Base-by-base conservation (phyloP, 2,329 filamentous ascomycete genomes). In the Exophiala sideris region DNA sequence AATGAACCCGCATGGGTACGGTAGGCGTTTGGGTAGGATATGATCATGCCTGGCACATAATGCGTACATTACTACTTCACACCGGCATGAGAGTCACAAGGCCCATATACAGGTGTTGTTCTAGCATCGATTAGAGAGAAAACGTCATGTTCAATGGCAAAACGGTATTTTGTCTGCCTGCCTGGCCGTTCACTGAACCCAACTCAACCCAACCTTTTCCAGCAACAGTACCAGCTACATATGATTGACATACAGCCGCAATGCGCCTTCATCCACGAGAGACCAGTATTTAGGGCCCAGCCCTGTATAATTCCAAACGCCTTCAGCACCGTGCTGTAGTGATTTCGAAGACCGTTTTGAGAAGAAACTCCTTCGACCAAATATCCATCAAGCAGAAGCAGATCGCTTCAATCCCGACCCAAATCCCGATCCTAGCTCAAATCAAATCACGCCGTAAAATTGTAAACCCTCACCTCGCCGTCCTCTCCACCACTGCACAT, bases 401-500 rank as follows among this genome's bases (percentile, higher is more conserved):
- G n/a, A n/a, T n/a, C n/a, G n/a, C n/a, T 18, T 18, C 16, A 18
- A 18, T 18, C 3, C 16, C 16, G 16, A 39, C 5, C 12, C 6
- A n/a, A 18, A 42, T 18, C 10, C 14, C 21, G 3, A 24, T 24
- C n/a, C n/a, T n/a, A n/a, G n/a, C n/a, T n/a, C n/a, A 6, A 24
- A 29, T 29, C 24, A 29, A 34, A 46, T 61, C 50, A 60, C 49
- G 67, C 71, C n/a, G 68, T 70, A 66, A 91, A 92, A 65, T 85
- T 88, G 70, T 91, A 91, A 65, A 99, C 79, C 48, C 91, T 79
- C 33, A 96, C 89, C 65, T 95, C 91, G 60, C 89, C 89, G 68
- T 99, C 94, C 70, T 97, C 94, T 65, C 92, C 90, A 5, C 91
- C 94, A 64, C 88, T 95, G 29, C 90, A 89, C 77, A 99, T 87